These are phyloP conservation scores for Stipa capillata DNA, from an alignment of 176 grass and related monocot genomes.

Conservation along the genomic window DNA sequence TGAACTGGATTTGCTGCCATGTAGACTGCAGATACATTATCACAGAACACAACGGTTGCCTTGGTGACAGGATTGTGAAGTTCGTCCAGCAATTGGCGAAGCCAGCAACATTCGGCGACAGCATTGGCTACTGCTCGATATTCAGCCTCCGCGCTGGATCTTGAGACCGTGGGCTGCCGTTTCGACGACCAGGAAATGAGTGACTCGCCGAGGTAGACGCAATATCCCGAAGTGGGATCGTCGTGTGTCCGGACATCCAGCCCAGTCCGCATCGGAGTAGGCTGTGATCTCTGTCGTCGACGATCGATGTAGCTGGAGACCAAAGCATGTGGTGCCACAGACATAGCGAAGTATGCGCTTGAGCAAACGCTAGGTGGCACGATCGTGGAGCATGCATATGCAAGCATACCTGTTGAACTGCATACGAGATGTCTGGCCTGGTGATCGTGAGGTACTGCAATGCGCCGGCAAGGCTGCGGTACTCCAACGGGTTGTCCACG, in stretches of 20 bases:
- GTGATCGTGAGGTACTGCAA: background rate
- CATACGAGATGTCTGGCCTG: rapidly evolving
- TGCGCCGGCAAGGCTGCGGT: background rate
- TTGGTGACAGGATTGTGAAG: background rate
- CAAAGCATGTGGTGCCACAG: background rate
- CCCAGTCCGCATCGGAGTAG: background rate
- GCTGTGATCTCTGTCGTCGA: too few species aligned
- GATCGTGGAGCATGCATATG: background rate
- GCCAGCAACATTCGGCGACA: background rate
- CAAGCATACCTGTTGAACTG: background rate
- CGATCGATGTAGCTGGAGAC: background rate
- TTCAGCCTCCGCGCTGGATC: background rate
- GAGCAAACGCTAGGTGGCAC: background rate
- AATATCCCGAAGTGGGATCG: too few species aligned
- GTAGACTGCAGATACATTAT: background rate
- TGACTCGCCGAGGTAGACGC: background rate
- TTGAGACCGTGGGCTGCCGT: background rate
- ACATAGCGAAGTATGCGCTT: background rate
- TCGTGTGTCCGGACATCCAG: background rate
- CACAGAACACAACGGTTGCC: background rate
- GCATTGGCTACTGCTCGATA: background rate
- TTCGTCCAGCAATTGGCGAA: background rate
- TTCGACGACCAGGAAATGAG: background rate
- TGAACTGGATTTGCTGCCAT: background rate
- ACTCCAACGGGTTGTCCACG: background rate